Base-by-base conservation (phyloP, 192 early-diverging fungal genomes). In the Pilaira anomala region DNA sequence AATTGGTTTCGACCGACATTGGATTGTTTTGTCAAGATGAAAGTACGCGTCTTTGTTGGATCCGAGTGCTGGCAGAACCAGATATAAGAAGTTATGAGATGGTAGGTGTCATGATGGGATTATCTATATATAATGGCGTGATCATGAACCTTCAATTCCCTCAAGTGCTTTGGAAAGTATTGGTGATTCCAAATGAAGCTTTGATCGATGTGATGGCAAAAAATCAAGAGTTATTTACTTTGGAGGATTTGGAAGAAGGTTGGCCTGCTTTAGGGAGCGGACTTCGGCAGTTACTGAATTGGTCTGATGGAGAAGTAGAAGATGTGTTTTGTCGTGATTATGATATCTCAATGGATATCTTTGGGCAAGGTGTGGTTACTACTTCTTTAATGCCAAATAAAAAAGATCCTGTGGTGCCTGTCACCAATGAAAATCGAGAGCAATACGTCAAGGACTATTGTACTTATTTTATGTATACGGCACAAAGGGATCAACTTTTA, bases 121-220 rank as follows among this genome's bases (percentile, higher is more conserved):
- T 98, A n/a, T 93, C 93, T 3, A 75, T 96, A 24, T 90, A 88
- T 54, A 98, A 98, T 71, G 91, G 91, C 2, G 84, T 98, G 7
- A 84, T 91, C 13, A 61, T 94, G 3, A 83, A 83, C 0, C 79
- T 90, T 7, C 76, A 83, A 14, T 87, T 98, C 63, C 90, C 92
- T 3, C 72, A 71, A 14, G 62, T 94, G 5, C 68, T 96, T 28
- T 91, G 85, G 87, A 66, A 91, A 91, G 73, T 72, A 46, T 30
- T 49, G 56, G 36, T 50, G 0, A 48, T 61, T 12, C 44, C 71
- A 1, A 65, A 50, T 19, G 48, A 63, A 11, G 33, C 46, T 1
- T 14, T 36, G 0, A 26, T 64, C 9, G 68, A 70, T 41, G 26
- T n/a, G 0, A 21, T 49, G 16, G 49, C 26, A 6, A 36, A 63